These are phyloP conservation scores for Marchantia paleacea DNA, from an alignment of 225 moss, liverwort and hornwort genomes.

Conservation along the genomic window DNA sequence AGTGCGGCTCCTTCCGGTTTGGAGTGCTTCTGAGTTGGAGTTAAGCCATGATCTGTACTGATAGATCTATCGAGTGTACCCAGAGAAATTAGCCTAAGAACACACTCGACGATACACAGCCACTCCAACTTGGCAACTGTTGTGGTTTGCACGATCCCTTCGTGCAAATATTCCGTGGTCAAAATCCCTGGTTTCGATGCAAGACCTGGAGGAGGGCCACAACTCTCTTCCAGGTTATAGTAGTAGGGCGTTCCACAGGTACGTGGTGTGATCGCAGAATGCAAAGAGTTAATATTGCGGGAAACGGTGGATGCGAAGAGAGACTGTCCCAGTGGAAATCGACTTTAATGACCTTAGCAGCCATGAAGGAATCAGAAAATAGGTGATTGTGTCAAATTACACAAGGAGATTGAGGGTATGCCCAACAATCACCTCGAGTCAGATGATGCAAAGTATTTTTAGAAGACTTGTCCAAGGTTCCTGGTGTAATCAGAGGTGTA, in stretches of 20 bases:
- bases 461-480: slow-evolving; percentile 8
- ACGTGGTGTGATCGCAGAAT: neutral
- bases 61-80: slow-evolving; percentile 6
- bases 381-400: neutral
- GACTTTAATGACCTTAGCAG: neutral
- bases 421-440: neutral
- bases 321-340: neutral
- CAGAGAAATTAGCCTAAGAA: neutral
- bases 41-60: too few species aligned
- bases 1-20: neutral
- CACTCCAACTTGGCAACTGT: neutral
- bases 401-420: neutral
- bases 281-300: neutral
- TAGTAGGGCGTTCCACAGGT: neutral
- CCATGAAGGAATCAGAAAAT: slow-evolving; percentile 5
- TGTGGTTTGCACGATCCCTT: neutral
- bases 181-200: neutral
- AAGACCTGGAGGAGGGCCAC: neutral
- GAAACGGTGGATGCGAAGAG: neutral
- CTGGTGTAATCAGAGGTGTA: neutral
- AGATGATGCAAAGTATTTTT: neutral
- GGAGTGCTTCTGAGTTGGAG: slow-evolving; percentile 4
- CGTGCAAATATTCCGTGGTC: neutral
- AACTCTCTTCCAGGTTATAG: neutral
- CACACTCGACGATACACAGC: neutral